Conservation (phyloP, 768 basidiomycete species). For the Lactifluus hygrophoroides region DNA sequence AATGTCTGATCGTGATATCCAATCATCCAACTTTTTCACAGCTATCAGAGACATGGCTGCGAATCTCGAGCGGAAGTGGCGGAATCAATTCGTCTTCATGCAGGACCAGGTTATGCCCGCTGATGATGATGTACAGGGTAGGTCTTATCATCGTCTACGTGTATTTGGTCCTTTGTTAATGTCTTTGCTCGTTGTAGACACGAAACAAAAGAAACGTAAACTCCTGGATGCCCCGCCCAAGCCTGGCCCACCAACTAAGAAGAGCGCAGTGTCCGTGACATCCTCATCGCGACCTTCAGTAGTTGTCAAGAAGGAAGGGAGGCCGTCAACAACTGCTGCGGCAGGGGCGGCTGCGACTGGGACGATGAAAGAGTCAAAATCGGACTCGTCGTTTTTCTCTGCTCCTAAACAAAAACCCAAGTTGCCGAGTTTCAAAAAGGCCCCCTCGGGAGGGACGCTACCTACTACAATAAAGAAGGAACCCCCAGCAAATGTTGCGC, state of each 20-base stretch:
- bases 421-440: slow-evolving; percentile 82
- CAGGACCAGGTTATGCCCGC: slow-evolving; percentile 36
- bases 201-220: slow-evolving; percentile 66
- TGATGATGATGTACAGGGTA: slow-evolving; percentile 48
- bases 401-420: slow-evolving; percentile 78
- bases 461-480: slow-evolving; percentile 40
- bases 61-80: slow-evolving; percentile 82
- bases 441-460: slow-evolving; percentile 28
- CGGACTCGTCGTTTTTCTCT: slow-evolving; percentile 84
- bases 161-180: background rate
- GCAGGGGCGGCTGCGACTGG: background rate
- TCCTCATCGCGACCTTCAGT: slow-evolving; percentile 32
- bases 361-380: slow-evolving; percentile 65
- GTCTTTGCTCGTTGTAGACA: slow-evolving; percentile 10
- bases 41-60: slow-evolving; percentile 92
- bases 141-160: slow-evolving; percentile 41
- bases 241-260: slow-evolving; percentile 53
- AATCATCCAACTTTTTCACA: slow-evolving; percentile 41
- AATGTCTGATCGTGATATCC: slow-evolving; percentile 62
- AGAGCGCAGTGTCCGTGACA: slow-evolving; percentile 42
- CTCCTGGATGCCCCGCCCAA: slow-evolving; percentile 41
- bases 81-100: slow-evolving; percentile 43
- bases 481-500: slow-evolving; percentile 51
- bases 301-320: slow-evolving; percentile 52
- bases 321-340: slow-evolving; percentile 24